These are phyloP conservation scores for Haplosporangium gracile DNA, from an alignment of 192 early-diverging fungal species.

Conservation along the genomic window DNA sequence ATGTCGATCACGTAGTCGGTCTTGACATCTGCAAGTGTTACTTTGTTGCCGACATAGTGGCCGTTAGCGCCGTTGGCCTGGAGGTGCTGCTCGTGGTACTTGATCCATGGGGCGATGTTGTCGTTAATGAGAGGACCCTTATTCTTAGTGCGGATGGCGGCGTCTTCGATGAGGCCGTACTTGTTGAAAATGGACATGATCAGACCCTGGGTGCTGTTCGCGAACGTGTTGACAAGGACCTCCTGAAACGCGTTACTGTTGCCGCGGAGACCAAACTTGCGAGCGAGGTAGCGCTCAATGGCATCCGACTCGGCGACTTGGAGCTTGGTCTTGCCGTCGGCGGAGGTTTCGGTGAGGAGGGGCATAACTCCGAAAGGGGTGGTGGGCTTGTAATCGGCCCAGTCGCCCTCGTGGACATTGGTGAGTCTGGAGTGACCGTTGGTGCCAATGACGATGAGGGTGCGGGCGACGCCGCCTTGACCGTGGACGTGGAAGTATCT, in stretches of 20 bases:
- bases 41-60: conserved; percentile 62
- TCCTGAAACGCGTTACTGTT: conserved; percentile 25
- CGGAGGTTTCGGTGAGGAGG: conserved; percentile 58
- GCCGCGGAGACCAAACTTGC: conserved; percentile 54
- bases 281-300: conserved; percentile 64
- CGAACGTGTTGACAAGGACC: conserved; percentile 45
- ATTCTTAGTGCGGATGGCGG: conserved; percentile 10
- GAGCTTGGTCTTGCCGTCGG: conserved; percentile 31
- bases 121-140: not conserved
- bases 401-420: conserved; percentile 17
- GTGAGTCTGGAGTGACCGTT: conserved; percentile 46
- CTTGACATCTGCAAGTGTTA: conserved; percentile 54
- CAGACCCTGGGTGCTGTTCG: conserved; percentile 33
- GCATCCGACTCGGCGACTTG: conserved; percentile 57
- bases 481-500: conserved; percentile 33
- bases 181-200: not conserved
- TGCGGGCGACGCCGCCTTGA: not conserved
- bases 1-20: not conserved
- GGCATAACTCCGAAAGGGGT: conserved; percentile 65
- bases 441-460: conserved; percentile 48
- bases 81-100: conserved; percentile 53
- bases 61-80: conserved; percentile 62
- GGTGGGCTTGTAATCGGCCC: conserved; percentile 58
- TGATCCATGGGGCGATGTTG: not conserved
- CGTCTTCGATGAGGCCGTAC: conserved; percentile 19